These are phyloP conservation scores for Boletus rubropictus DNA, from an alignment of 768 basidiomycete species.

Conservation along the genomic window DNA sequence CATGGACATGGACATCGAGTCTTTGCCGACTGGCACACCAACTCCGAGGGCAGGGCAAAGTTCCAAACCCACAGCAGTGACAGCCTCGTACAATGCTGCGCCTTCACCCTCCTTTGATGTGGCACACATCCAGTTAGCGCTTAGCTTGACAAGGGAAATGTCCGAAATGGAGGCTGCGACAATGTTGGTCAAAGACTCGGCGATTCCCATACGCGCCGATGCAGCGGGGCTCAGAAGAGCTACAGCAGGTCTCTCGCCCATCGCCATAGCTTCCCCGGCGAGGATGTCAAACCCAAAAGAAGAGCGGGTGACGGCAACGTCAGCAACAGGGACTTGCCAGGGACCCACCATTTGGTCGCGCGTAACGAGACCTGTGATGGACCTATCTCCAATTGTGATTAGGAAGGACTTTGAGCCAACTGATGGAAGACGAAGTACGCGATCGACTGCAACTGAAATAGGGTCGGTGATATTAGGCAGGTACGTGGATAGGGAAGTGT, in stretches of 20 bases:
- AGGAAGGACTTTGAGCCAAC: constrained; percentile 97
- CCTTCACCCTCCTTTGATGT: constrained; percentile 88
- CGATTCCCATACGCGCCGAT: constrained; percentile 94
- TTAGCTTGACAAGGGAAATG: constrained; percentile 80
- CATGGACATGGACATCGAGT: constrained; percentile 99
- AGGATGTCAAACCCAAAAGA: constrained; percentile 86
- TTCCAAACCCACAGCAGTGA: constrained; percentile 85
- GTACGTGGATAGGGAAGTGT: constrained; percentile 62
- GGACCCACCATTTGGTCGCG: constrained; percentile 99
- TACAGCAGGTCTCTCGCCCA: constrained; percentile 94
- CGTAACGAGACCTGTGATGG: constrained; percentile 88
- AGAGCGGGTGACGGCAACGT: constrained; percentile 93
- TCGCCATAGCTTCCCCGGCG: constrained; percentile 94
- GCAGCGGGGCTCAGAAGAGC: constrained; percentile 85
- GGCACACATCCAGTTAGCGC: constrained; percentile 99
- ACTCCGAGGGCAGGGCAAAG: constrained; percentile 90
- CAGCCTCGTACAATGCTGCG: constrained; percentile 82
- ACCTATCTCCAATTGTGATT: constrained; percentile 95
- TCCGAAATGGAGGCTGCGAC: constrained; percentile 70
- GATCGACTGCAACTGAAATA: constrained; percentile 60
- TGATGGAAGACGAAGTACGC: constrained; percentile 85
- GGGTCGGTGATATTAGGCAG: constrained; percentile 47
- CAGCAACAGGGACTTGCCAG: constrained; percentile 96
- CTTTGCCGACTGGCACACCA: constrained; percentile 97
- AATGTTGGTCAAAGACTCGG: constrained; percentile 88